Base-by-base conservation (phyloP, 805 yeast genomes). In the Candida insectalens region DNA sequence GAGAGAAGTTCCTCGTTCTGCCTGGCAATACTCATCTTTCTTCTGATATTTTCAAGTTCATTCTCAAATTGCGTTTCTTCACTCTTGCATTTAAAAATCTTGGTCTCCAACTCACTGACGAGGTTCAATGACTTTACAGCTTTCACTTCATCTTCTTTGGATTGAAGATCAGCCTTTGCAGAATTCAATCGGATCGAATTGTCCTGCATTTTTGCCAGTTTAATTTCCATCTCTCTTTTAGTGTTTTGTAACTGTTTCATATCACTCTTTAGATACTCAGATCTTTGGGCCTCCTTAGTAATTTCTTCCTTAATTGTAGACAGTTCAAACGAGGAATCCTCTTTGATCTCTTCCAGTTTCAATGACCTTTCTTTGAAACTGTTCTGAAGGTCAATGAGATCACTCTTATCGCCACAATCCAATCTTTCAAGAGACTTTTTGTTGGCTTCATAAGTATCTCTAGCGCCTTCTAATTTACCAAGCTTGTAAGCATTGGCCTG, bases 1-100 rank as follows among this genome's bases (percentile, higher is more conserved):
- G 84, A 79, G 39, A 70, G 60, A 3, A 65, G 45, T 32, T 77
- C 87, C 1, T 81, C 62, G 46, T 73, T 79, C 44, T 68, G 66
- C 43, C 71, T 77, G 3, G 71, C 65, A 12, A 59, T 55, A 4
- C 70, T 48, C 10, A 83, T 60, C 15, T 71, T 66, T 13, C 63
- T 63, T 36, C 69, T 68, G 12, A 76, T 45, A 0, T 62, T 63
- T 7, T 83, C 92, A 8, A 76, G 47, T 16, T 66, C 64, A 14
- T 49, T 43, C 41, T 71, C 77, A 3, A 62, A 16, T n/a, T 10
- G 10, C 6, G n/a, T 17, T 5, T 20, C 15, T 8, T 6, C 15
- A n/a, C n/a, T 30, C 5, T 9, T n/a, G 17, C n/a, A 9, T 3
- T 47, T 27, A 2, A 52, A 32, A 6, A 74, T 53, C 22, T 56